phyloP scores from a whole-genome alignment of 2,329 filamentous ascomycete genomes.

The Calonectria pteridis region DNA sequence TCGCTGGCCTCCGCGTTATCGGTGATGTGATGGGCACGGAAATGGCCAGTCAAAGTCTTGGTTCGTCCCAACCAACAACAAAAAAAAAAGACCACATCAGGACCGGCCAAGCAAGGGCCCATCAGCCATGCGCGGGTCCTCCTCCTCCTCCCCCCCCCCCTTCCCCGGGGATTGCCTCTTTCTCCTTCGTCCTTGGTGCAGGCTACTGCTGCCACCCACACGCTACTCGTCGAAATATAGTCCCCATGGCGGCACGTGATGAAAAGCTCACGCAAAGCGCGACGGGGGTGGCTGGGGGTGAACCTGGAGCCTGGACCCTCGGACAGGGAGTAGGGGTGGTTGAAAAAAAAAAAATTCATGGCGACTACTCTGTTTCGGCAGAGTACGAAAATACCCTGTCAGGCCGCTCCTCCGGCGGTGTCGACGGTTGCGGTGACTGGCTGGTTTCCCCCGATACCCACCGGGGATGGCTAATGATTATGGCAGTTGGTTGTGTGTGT shows the following conservation, averaged over 20 bases:
- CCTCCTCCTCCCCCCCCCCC: too few species aligned
- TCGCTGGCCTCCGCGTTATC: not conserved
- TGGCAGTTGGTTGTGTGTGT: slow-evolving; percentile 14
- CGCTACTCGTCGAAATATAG: not conserved
- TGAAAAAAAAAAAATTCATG: not conserved
- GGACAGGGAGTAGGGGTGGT: slow-evolving; percentile 4
- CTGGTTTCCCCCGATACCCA: not conserved
- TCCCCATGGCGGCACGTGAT: slow-evolving; percentile 13
- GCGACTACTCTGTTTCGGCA: slow-evolving; percentile 4
- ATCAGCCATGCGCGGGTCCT: not conserved
- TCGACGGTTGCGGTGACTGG: slow-evolving; percentile 13
- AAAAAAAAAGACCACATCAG: not conserved
- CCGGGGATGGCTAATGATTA: not conserved
- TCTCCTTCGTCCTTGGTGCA: not conserved
- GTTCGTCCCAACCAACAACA: not conserved
- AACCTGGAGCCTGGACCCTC: slow-evolving; percentile 11
- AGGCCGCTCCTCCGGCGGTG: slow-evolving; percentile 12
- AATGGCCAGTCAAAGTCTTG: not conserved
- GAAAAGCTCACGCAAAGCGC: not conserved
- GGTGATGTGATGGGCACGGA: not conserved
- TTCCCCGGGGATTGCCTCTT: not conserved
- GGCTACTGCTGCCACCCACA: not conserved
- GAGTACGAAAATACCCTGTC: slow-evolving; percentile 10
- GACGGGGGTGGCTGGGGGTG: slow-evolving; percentile 8
- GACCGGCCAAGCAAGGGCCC: not conserved